Evolutionary conservation across 441 rosid species (phyloP), one percentile per base, ranked within the genome.

Genomic region (Sinapis alba): DNA sequence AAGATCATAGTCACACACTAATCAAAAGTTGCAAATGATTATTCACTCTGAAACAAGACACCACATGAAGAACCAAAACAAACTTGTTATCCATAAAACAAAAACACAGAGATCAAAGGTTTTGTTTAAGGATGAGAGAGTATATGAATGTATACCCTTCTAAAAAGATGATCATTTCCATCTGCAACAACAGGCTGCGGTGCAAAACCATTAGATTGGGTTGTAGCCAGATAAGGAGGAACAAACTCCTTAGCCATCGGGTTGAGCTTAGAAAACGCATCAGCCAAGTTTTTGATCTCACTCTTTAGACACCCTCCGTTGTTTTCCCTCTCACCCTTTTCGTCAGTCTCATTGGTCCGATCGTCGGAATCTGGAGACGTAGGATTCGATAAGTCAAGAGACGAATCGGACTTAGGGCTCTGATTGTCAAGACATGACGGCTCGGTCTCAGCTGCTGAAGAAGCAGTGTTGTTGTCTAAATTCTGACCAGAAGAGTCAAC

Each of bases 181-280:
- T 72, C 85, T 59, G 79, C 20, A 47, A 84, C 2, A 43, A 43
- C 51, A 43, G 51, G 51, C 18, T 43, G 51, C 51, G 6, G 19
- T n/a, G 51, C 54, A 47, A 83, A 87, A 80, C 85, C 93, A 83
- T 83, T 86, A 69, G 65, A 73, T 66, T 68, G 80, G 51, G 43
- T 61, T 61, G 66, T 71, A 73, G 75, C 79, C 59, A 87, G 74
- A 3, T 93, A 94, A 23, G 88, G 89, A 69, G 95, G 98, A 78
- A 93, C 92, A 84, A 89, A 90, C 65, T 90, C 97, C 76, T 87
- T 81, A 58, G 98, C 98, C 96, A 89, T 83, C 10, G 98, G 97
- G 80, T 92, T 94, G 75, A 94, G 80, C 83, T 89, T 94, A 11
- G 92, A 89, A 82, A 94, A 71, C 58, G 86, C 86, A 70, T 89